Evolutionary conservation across 2,329 filamentous ascomycete genomes (phyloP).

Genomic region (Lachnellula arida): DNA sequence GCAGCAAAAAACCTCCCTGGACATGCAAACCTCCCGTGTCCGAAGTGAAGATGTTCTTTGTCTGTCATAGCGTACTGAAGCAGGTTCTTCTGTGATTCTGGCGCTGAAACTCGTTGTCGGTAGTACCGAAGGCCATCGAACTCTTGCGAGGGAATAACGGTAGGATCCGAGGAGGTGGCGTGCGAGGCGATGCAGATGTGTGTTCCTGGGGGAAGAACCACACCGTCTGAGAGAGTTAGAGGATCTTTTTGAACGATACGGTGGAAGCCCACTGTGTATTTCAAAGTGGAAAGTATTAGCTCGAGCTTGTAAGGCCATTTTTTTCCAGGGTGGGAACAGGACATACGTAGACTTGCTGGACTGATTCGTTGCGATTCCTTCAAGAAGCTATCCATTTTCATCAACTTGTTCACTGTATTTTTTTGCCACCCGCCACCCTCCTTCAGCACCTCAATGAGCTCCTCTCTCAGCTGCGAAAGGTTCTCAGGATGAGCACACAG

Average conservation of each 20-base stretch:
- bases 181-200: constrained; percentile 3
- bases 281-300: neutral
- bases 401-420: constrained; percentile 18
- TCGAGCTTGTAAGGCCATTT: too few relatives aligned
- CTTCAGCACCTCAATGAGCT: constrained; percentile 35
- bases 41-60: constrained; percentile 32
- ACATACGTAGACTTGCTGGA: constrained; percentile 30
- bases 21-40: constrained; percentile 39
- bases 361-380: constrained; percentile 36
- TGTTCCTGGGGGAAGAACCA: constrained; percentile 25
- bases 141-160: constrained; percentile 6
- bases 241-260: constrained; percentile 12
- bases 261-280: constrained; percentile 20
- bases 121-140: constrained; percentile 21
- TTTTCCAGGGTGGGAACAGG: too few relatives aligned
- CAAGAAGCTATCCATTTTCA: constrained; percentile 36
- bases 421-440: constrained; percentile 33
- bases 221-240: constrained; percentile 31
- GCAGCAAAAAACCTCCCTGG: constrained; percentile 39
- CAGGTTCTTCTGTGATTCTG: constrained; percentile 25
- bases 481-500: constrained; percentile 37
- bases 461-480: constrained; percentile 38
- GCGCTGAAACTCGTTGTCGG: constrained; percentile 17
- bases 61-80: constrained; percentile 36
- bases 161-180: constrained; percentile 24